Percentiles rank a stretch among this genome's conserved stretches.
Conservation (phyloP, 1,284 basidiomycete species). For the Baeospora myosura region DNA sequence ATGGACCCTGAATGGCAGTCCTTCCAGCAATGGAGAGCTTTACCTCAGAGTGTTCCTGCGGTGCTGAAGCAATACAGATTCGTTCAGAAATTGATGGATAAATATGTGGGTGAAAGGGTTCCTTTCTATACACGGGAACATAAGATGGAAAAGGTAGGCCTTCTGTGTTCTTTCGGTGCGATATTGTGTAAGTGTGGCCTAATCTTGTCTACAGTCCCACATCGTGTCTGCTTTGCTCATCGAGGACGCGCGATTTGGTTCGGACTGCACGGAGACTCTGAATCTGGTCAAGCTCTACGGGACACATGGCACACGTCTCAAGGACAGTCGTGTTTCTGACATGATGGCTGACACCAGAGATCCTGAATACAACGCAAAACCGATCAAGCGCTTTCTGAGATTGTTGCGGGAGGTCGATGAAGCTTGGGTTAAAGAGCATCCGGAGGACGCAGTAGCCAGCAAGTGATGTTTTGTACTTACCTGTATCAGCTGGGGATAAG, state of each 20-base stretch:
- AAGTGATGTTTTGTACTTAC: no score
- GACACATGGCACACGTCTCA: conserved; percentile 37
- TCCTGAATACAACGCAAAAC: conserved; percentile 32
- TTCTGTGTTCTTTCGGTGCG: conserved; percentile 1
- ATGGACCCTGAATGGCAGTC: conserved; percentile 31
- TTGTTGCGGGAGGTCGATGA: conserved; percentile 40
- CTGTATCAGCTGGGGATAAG: no score
- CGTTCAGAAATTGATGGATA: conserved; percentile 35
- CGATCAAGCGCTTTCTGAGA: conserved; percentile 40
- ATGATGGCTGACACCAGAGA: conserved; percentile 38
- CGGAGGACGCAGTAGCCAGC: no score
- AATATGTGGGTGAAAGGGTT: conserved; percentile 26
- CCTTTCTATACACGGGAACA: conserved; percentile 8
- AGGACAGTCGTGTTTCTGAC: conserved; percentile 41
- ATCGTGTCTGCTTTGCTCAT: conserved; percentile 46
- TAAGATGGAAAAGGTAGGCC: conserved; percentile 25
- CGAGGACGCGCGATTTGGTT: conserved; percentile 30
- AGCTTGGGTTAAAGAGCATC: no score
- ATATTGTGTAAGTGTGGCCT: conserved; percentile 2
- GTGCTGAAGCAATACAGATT: conserved; percentile 40
- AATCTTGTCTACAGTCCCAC: conserved; percentile 35
- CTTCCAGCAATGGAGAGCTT: conserved; percentile 35
- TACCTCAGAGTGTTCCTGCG: conserved; percentile 31
- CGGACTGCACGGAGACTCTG: conserved; percentile 45
- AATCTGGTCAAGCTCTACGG: conserved; percentile 50